These are phyloP conservation scores for Escovopsis sp. DNA, from an alignment of 2,329 filamentous ascomycete species.

Conservation along the genomic window DNA sequence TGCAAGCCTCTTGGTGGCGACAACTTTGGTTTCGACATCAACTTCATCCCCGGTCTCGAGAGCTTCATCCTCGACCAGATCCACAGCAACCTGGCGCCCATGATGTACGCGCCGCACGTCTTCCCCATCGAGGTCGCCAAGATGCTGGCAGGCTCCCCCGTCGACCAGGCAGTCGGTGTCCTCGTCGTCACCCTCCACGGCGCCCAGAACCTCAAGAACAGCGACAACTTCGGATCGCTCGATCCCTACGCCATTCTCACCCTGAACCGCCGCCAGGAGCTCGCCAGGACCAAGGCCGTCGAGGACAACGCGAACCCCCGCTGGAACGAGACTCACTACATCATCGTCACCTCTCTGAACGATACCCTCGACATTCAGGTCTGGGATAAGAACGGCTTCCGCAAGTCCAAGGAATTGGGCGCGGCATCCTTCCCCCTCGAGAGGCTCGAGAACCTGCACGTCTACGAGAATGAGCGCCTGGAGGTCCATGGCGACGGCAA, in stretches of 20 bases:
- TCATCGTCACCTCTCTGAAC: conserved; percentile 82
- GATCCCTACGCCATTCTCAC: conserved; percentile 83
- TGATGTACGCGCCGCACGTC: conserved; percentile 97
- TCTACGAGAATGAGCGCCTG: conserved; percentile 71
- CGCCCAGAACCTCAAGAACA: conserved; percentile 84
- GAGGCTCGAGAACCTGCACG: conserved; percentile 58
- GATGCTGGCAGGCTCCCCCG: conserved; percentile 85
- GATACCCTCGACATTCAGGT: conserved; percentile 75
- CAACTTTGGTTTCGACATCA: conserved; percentile 93
- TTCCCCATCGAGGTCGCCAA: conserved; percentile 98
- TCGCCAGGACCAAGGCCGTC: conserved; percentile 81
- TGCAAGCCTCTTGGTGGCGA: conserved; percentile 96
- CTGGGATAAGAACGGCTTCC: conserved; percentile 88
- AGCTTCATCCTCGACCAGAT: conserved; percentile 92
- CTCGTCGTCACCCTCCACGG: conserved; percentile 83
- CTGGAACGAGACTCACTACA: conserved; percentile 95
- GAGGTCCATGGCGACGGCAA: conserved; percentile 79
- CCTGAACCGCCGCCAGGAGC: conserved; percentile 64
- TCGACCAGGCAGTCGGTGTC: conserved; percentile 92
- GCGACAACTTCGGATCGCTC: conserved; percentile 80
- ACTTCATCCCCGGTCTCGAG: conserved; percentile 92
- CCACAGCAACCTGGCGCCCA: conserved; percentile 80
- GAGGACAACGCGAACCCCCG: conserved; percentile 72
- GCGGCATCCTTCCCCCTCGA: conserved; percentile 76
- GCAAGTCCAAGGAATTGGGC: conserved; percentile 93